These are phyloP conservation scores for Cadophora sp. DNA, from an alignment of 2,329 filamentous ascomycete genomes.

Conservation along the genomic window DNA sequence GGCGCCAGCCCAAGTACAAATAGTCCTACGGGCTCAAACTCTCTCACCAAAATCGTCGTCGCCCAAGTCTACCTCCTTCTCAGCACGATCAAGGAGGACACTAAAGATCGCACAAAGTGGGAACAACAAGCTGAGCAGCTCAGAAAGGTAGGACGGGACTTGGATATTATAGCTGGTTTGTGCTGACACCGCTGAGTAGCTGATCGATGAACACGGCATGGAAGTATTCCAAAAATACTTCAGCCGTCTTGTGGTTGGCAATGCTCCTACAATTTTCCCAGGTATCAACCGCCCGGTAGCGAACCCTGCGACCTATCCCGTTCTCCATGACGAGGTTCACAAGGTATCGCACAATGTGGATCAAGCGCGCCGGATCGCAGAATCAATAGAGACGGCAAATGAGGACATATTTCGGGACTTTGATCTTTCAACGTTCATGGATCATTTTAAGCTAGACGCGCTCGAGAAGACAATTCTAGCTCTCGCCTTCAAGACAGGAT, in stretches of 20 bases:
- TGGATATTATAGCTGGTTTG: neutral
- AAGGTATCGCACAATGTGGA: conserved; percentile 82
- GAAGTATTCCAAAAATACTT: conserved; percentile 98
- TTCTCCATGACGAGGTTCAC: conserved; percentile 83
- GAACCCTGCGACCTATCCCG: conserved; percentile 81
- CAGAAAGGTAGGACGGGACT: conserved; percentile 71
- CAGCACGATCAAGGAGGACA: conserved; percentile 87
- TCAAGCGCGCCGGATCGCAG: conserved; percentile 89
- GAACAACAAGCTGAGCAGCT: conserved; percentile 91
- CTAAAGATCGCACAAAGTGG: conserved; percentile 91
- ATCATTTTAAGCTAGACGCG: conserved; percentile 93
- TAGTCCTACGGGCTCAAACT: conserved; percentile 57
- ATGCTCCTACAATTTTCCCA: conserved; percentile 90
- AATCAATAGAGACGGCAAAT: conserved; percentile 88
- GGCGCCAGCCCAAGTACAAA: conserved; percentile 45
- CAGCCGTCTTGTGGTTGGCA: conserved; percentile 87
- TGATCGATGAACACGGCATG: conserved; percentile 98
- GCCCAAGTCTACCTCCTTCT: conserved; percentile 95
- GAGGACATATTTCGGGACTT: conserved; percentile 96
- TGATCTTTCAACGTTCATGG: conserved; percentile 92
- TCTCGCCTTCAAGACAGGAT: conserved; percentile 85
- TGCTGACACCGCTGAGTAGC: conserved; percentile 54
- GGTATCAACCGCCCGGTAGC: conserved; percentile 75
- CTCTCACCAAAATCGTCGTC: conserved; percentile 90
- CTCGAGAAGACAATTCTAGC: conserved; percentile 87